Evolutionary conservation across 2,329 filamentous ascomycete species (phyloP).

Genomic region (Magnaporthiopsis incrustans): DNA sequence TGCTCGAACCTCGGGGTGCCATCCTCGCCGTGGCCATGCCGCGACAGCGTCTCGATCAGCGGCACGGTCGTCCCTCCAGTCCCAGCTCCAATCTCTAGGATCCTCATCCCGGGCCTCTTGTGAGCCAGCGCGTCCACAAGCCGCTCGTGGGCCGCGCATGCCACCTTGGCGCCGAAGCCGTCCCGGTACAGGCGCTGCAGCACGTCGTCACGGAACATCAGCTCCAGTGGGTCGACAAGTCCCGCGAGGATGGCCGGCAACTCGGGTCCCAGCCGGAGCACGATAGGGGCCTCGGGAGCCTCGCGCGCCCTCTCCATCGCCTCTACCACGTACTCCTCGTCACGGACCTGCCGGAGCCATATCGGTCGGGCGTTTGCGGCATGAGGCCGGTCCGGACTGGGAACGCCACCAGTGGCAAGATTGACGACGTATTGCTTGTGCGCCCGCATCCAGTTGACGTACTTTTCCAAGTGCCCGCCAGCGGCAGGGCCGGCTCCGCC

Average conservation of each 20-base stretch:
- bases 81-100: constrained; percentile 30
- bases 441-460: constrained; percentile 13
- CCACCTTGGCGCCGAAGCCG: constrained; percentile 13
- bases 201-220: constrained; percentile 18
- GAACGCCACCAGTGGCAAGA: neutral
- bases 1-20: constrained; percentile 5
- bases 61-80: constrained; percentile 23
- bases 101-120: constrained; percentile 23
- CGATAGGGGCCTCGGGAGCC: constrained; percentile 10
- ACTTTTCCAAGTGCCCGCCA: constrained; percentile 5
- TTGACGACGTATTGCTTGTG: neutral
- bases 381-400: no score
- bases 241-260: constrained; percentile 15
- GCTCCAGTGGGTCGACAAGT: constrained; percentile 17
- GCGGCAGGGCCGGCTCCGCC: neutral
- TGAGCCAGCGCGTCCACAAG: constrained; percentile 16
- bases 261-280: constrained; percentile 6
- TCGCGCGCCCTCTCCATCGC: neutral
- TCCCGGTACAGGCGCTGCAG: constrained; percentile 15
- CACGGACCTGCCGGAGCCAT: neutral
- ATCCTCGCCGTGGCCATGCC: constrained; percentile 6
- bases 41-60: constrained; percentile 15
- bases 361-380: neutral
- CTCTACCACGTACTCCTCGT: neutral
- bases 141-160: constrained; percentile 12